Conservation (phyloP, 495 filamentous ascomycete species). For the Lindgomyces ingoldianus region DNA sequence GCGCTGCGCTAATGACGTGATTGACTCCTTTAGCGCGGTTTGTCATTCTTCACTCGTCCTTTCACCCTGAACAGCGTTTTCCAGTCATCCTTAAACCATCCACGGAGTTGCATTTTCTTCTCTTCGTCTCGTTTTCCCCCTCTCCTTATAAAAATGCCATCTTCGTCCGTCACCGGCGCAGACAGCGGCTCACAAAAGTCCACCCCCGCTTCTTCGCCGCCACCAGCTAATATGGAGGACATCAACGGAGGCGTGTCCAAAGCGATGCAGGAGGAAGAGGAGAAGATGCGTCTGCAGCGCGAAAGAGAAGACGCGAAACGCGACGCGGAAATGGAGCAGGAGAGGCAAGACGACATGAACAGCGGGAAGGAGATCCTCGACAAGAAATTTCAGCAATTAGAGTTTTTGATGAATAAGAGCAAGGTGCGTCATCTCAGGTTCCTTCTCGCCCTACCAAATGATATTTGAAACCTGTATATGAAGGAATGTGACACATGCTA, state of each 20-base stretch:
- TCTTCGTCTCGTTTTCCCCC: not conserved
- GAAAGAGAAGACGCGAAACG: constrained; percentile 52
- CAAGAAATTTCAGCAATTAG: constrained; percentile 53
- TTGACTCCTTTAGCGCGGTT: not conserved
- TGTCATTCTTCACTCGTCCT: not conserved
- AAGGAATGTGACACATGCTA: too few relatives aligned
- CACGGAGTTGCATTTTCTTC: not conserved
- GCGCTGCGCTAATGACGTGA: not conserved
- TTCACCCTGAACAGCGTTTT: not conserved
- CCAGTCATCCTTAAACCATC: not conserved
- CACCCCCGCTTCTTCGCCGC: constrained; percentile 36
- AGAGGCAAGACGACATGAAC: constrained; percentile 48
- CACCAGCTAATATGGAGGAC: constrained; percentile 22
- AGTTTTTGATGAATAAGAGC: constrained; percentile 51
- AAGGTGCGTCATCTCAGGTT: too few relatives aligned
- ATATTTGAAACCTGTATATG: too few relatives aligned
- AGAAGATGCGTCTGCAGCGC: constrained; percentile 51
- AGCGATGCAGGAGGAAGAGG: constrained; percentile 56
- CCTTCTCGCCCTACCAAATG: too few relatives aligned
- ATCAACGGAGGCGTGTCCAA: constrained; percentile 30
- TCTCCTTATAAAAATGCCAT: too few relatives aligned
- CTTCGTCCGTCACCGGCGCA: constrained; percentile 25
- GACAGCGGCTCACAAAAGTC: constrained; percentile 32
- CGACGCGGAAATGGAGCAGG: constrained; percentile 52
- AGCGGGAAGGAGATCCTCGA: constrained; percentile 54